Percentiles rank a stretch among this genome's conserved stretches.
Conservation (phyloP, 306 rosid species). For the Comarum palustre region DNA sequence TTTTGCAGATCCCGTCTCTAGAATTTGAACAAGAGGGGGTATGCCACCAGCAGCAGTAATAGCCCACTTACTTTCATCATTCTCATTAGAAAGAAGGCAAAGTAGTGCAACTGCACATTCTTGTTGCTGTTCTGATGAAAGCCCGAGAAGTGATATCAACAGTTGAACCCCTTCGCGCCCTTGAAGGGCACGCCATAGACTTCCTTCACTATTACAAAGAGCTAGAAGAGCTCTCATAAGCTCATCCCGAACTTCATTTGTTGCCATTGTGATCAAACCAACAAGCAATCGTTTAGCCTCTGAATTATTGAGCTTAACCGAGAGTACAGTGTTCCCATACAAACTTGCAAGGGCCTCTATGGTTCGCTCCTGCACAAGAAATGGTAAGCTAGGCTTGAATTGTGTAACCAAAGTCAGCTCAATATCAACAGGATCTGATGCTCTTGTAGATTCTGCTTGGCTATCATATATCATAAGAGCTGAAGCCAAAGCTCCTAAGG, state of each 20-base stretch:
- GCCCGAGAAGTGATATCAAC: conserved; percentile 92
- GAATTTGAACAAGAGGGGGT: conserved; percentile 97
- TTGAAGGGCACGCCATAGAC: conserved; percentile 87
- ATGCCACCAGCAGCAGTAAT: conserved; percentile 99
- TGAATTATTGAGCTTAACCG: conserved; percentile 66
- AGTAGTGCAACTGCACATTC: conserved; percentile 97
- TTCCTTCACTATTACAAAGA: conserved; percentile 74
- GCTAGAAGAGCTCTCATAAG: conserved; percentile 75
- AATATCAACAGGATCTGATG: conserved; percentile 71
- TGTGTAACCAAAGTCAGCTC: conserved; percentile 85
- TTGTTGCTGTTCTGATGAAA: conserved; percentile 97
- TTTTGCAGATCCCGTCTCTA: conserved; percentile 90
- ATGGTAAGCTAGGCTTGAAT: conserved; percentile 63
- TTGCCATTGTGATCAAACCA: conserved; percentile 94
- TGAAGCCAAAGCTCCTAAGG: conserved; percentile 95
- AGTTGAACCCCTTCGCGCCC: conserved; percentile 98
- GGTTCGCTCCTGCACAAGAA: conserved; percentile 95
- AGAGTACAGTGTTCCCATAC: conserved; percentile 74
- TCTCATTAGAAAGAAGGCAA: conserved; percentile 82
- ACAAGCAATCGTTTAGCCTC: conserved; percentile 93
- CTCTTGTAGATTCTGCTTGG: conserved; percentile 75
- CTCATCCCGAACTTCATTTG: conserved; percentile 89
- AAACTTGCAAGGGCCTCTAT: conserved; percentile 96
- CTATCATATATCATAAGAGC: conserved; percentile 97
- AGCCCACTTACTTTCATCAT: conserved; percentile 98